A percentile compares a stretch with the other conserved stretches of the same genome.
These are phyloP conservation scores for Lasiosphaeria ovina DNA, from an alignment of 495 filamentous ascomycete species.

Conservation along the genomic window DNA sequence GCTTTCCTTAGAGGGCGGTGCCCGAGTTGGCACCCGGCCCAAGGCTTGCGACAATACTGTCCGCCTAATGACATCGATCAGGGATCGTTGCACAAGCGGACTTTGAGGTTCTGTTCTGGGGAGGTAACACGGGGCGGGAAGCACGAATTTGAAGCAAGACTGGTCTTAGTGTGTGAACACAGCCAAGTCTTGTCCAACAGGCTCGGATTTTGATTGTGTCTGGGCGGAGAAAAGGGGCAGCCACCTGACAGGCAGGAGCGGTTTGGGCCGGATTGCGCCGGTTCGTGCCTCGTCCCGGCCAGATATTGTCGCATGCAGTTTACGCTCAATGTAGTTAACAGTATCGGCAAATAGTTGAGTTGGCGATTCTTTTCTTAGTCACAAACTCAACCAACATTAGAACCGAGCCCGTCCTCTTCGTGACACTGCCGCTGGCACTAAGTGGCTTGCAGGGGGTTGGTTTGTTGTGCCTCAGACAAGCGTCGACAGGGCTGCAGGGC, in stretches of 20 bases:
- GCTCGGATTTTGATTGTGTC: background rate
- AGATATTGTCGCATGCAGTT: too few species aligned
- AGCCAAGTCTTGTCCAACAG: background rate
- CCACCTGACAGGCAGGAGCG: background rate
- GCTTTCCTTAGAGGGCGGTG: background rate
- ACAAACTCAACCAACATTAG: too few species aligned
- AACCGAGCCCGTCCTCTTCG: too few species aligned
- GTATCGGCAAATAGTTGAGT: too few species aligned
- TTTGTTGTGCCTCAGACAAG: too few species aligned
- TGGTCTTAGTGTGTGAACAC: background rate
- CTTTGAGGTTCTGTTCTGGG: slow-evolving; percentile 3
- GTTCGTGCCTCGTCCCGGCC: background rate
- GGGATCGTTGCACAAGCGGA: background rate
- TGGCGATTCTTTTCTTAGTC: too few species aligned
- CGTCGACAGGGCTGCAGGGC: too few species aligned
- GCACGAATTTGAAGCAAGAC: slow-evolving; percentile 1
- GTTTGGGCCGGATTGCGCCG: background rate
- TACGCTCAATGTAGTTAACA: too few species aligned
- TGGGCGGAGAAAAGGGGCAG: background rate
- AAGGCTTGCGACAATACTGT: background rate
- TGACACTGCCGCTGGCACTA: too few species aligned
- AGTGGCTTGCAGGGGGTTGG: too few species aligned
- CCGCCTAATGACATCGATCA: background rate
- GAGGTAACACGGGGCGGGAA: background rate
- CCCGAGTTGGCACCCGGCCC: background rate